A percentile compares a stretch with the other conserved stretches of the same genome.
Evolutionary conservation across 441 rosid species (phyloP).

Genomic region (Manihot esculenta): DNA sequence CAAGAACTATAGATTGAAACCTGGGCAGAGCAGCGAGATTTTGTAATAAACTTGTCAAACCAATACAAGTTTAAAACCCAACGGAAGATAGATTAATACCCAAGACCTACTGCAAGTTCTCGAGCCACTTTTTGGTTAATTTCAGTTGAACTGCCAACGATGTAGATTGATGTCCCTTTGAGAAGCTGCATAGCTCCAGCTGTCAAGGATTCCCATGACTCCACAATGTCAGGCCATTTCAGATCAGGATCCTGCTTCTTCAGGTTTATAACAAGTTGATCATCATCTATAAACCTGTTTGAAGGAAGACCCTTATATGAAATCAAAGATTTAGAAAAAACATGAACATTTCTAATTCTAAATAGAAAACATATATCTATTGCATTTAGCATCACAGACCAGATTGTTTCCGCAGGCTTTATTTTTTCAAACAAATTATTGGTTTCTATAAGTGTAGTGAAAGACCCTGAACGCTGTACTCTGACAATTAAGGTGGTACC

Average conservation of each 20-base stretch:
- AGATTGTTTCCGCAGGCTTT: constrained; percentile 80
- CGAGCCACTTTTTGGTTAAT: constrained; percentile 72
- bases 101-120: constrained; percentile 80
- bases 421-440: constrained; percentile 62
- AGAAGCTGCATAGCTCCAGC: constrained; percentile 76
- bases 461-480: constrained; percentile 50
- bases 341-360: neutral
- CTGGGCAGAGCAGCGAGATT: neutral
- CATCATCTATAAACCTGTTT: constrained; percentile 78
- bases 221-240: constrained; percentile 91
- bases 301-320: constrained; percentile 10
- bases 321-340: constrained; percentile 4
- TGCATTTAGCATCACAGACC: constrained; percentile 42
- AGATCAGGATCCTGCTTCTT: constrained; percentile 80
- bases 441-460: constrained; percentile 63
- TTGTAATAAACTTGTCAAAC: neutral
- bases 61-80: neutral
- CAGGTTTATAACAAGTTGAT: constrained; percentile 76
- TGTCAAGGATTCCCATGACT: constrained; percentile 88
- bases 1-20: neutral
- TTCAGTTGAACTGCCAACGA: constrained; percentile 75
- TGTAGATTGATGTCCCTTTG: constrained; percentile 81
- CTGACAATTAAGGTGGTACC: constrained; percentile 54
- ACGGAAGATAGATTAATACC: constrained; percentile 43
- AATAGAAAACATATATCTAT: neutral